Evolutionary conservation across 331 rosid species (phyloP), one percentile per base, ranked within the genome.

Genomic region (Pyracantha coccinea): DNA sequence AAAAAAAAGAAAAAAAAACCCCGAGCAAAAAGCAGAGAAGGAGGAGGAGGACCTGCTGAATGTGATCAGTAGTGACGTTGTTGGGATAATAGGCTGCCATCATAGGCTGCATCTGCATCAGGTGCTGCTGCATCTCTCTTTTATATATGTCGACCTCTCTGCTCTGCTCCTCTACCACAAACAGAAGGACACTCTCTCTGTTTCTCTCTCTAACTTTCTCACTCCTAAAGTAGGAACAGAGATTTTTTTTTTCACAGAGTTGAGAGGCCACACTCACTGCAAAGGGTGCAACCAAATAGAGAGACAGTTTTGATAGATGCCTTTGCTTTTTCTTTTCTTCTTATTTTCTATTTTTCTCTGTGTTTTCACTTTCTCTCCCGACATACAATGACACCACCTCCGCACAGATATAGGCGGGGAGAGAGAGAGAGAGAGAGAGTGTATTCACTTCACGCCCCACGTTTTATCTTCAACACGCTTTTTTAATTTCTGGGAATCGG

Each of bases 51-150:
- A 95, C 99, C 97, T 95, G 99, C 82, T 95, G 99, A 89, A 95
- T 95, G 75, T 95, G 99, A 95, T 95, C 99, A 79, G 97, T 90
- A n/a, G 99, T 95, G 90, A 92, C 97, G 91, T 86, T 95, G 91
- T 85, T 92, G 69, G 99, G 97, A 73, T 95, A 90, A 78, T 95
- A 95, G 75, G 97, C 86, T 86, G 99, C 97, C 99, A 92, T 95
- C 97, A 90, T 92, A 88, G 99, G 97, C 93, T 92, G 99, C 97
- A 90, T 95, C 99, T 92, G 99, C 96, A 90, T 89, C 99, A 95
- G 97, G 99, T 95, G 96, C 97, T 93, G 98, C 82, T 93, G 99
- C 96, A 91, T 90, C 87, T 86, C 66, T 65, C 80, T 32, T 80
- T 68, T 29, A 55, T 72, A 64, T 63, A n/a, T 74, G 29, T 70